Conservation (phyloP, 352 stramenopile species). For the Phytophthora brassicae region DNA sequence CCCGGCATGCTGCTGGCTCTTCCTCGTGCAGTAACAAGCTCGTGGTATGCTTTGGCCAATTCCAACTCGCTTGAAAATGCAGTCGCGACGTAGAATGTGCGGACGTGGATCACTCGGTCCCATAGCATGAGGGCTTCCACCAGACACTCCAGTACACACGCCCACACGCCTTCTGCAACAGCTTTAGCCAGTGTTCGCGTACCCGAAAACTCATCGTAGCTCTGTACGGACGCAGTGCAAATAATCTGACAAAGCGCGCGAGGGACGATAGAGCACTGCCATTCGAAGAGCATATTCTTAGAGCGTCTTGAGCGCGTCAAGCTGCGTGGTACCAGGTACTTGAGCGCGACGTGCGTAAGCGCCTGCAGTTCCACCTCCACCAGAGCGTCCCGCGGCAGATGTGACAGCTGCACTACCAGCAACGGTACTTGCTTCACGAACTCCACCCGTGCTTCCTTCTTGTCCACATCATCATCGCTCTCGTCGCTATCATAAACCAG, state of each 20-base stretch:
- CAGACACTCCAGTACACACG: slow-evolving; percentile 34
- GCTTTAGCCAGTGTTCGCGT: slow-evolving; percentile 26
- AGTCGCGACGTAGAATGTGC: slow-evolving; percentile 64
- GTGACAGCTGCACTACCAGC: slow-evolving; percentile 66
- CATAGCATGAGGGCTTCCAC: slow-evolving; percentile 51
- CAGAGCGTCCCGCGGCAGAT: slow-evolving; percentile 63
- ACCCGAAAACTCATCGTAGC: neutral
- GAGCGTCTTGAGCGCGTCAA: neutral
- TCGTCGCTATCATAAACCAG: slow-evolving; percentile 65
- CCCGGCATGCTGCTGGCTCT: slow-evolving; percentile 40
- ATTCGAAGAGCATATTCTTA: slow-evolving; percentile 27
- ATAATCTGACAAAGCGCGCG: slow-evolving; percentile 59
- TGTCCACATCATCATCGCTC: slow-evolving; percentile 79
- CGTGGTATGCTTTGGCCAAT: slow-evolving; percentile 37
- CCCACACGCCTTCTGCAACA: slow-evolving; percentile 26
- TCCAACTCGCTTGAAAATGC: slow-evolving; percentile 54
- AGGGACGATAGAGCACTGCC: slow-evolving; percentile 40
- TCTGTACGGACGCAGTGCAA: slow-evolving; percentile 33
- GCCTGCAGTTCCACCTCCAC: slow-evolving; percentile 80
- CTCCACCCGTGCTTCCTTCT: slow-evolving; percentile 41
- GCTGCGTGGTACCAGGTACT: slow-evolving; percentile 45
- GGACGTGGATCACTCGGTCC: slow-evolving; percentile 66
- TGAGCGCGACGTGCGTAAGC: slow-evolving; percentile 64
- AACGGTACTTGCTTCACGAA: slow-evolving; percentile 57
- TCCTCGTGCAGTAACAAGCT: slow-evolving; percentile 31